Evolutionary conservation across 192 early-diverging fungal species (phyloP).

Genomic region (Coemansia sp.): DNA sequence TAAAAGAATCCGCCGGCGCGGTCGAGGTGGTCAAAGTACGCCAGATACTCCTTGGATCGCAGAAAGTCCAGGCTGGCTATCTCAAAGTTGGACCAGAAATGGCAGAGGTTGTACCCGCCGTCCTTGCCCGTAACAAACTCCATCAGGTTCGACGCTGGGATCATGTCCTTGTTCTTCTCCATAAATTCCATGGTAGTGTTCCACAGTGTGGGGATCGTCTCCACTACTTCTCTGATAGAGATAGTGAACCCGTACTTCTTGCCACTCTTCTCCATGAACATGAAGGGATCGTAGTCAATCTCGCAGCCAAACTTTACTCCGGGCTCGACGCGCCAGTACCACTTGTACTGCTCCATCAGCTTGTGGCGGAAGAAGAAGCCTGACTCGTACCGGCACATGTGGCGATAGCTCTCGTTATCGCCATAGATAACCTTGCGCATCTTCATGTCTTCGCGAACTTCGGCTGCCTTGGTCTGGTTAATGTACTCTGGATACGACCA

Average conservation of each 20-base stretch:
- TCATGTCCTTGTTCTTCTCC: slow-evolving; percentile 14
- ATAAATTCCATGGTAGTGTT: slow-evolving; percentile 24
- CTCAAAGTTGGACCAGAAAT: slow-evolving; percentile 90
- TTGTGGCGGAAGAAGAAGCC: slow-evolving; percentile 44
- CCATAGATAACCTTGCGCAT: slow-evolving; percentile 42
- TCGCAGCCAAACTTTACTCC: slow-evolving; percentile 48
- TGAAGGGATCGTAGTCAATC: slow-evolving; percentile 46
- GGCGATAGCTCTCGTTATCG: slow-evolving; percentile 29
- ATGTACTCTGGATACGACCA: slow-evolving; percentile 52
- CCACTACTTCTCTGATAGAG: slow-evolving; percentile 16
- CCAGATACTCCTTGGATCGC: slow-evolving; percentile 56
- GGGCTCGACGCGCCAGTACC: slow-evolving; percentile 55
- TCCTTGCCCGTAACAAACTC: slow-evolving; percentile 31
- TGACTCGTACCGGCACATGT: slow-evolving; percentile 44
- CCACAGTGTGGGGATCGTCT: slow-evolving; percentile 43
- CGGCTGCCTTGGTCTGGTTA: slow-evolving; percentile 23
- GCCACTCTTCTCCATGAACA: slow-evolving; percentile 31
- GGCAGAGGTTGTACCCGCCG: slow-evolving; percentile 62
- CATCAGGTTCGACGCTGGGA: slow-evolving; percentile 24
- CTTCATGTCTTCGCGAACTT: slow-evolving; percentile 25
- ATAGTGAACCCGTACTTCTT: slow-evolving; percentile 43
- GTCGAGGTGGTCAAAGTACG: slow-evolving; percentile 74
- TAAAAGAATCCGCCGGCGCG: slow-evolving; percentile 84
- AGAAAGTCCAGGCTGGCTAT: slow-evolving; percentile 74
- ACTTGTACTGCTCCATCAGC: slow-evolving; percentile 36